A percentile compares a stretch with the other conserved stretches of the same genome.
Evolutionary conservation across 2,329 filamentous ascomycete species (phyloP).

Genomic region (Sarocladium brachiariae): DNA sequence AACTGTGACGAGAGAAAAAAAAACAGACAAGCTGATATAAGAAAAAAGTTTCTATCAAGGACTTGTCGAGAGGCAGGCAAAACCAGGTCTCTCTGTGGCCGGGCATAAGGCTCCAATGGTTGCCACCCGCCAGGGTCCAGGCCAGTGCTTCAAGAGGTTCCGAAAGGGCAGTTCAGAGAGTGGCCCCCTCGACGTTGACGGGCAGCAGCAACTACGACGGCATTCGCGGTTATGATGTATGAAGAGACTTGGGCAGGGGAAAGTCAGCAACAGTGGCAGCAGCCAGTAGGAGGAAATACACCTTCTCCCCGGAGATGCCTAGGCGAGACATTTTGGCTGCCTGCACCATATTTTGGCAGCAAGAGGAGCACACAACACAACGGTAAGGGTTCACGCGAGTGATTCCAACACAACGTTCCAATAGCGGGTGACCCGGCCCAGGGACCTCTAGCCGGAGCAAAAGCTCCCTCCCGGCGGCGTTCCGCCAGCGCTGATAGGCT

Average conservation of each 20-base stretch:
- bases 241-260: background rate
- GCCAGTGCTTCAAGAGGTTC: background rate
- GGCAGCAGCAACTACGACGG: conserved; percentile 7
- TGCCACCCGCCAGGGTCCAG: conserved; percentile 7
- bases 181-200: background rate
- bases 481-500: conserved; percentile 10
- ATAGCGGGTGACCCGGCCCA: background rate
- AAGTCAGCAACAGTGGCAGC: conserved; percentile 2
- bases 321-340: conserved; percentile 25
- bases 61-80: background rate
- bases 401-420: conserved; percentile 2
- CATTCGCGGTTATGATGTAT: conserved; percentile 1
- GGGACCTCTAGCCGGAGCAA: conserved; percentile 9
- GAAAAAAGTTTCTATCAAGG: background rate
- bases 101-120: conserved; percentile 1
- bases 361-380: conserved; percentile 14
- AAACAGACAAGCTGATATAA: background rate
- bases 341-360: conserved; percentile 1
- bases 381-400: conserved; percentile 2
- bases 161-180: background rate
- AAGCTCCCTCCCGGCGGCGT: conserved; percentile 7
- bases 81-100: background rate
- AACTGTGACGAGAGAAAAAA: background rate
- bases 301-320: background rate
- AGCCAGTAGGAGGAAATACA: conserved; percentile 3